Base-by-base conservation (phyloP, 345 rosid species). In the Ricinus communis region DNA sequence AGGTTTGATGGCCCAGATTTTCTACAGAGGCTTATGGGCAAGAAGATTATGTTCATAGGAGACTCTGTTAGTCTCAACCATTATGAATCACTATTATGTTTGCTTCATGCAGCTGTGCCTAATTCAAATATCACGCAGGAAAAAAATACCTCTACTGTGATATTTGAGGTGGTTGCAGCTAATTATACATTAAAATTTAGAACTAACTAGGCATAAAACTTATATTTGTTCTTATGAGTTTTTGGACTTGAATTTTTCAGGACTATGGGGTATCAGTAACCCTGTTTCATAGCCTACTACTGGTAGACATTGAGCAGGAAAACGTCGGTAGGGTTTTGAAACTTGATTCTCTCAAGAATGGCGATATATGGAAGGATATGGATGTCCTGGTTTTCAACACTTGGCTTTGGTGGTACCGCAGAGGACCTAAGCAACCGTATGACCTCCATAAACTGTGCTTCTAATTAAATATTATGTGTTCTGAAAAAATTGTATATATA, bases 341-440 rank as follows among this genome's bases (percentile, higher is more conserved):
- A 62, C 82, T 90, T 47, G 81, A 85, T 54, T 90, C 92, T 0
- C 59, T 90, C 21, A 74, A 74, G 16, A 52, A 67, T 43, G 89
- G 92, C 6, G 15, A 50, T 0, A 8, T 77, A 4, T 90, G 96
- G 96, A 87, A 85, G 70, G 53, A 75, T 2, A 70, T 71, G 46
- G 92, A 90, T 54, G 81, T 86, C 55, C 51, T 90, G 71, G 71
- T 87, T 36, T 90, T 90, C 77, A 90, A 87, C 80, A 72, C 90
- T 16, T 87, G 92, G 90, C 90, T 74, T 11, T 90, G 92, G 96
- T 87, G 96, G 96, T 74, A 82, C 83, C 81, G 89, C 18, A 70
- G 69, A 45, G 90, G 89, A 72, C 65, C 77, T 13, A 72, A 71
- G 63, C 90, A 90, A 75, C 88, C 80, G 96, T 90, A 81, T 40